phyloP scores from a whole-genome alignment of 352 stramenopile genomes.

The Phytophthora pseudosyringae region DNA sequence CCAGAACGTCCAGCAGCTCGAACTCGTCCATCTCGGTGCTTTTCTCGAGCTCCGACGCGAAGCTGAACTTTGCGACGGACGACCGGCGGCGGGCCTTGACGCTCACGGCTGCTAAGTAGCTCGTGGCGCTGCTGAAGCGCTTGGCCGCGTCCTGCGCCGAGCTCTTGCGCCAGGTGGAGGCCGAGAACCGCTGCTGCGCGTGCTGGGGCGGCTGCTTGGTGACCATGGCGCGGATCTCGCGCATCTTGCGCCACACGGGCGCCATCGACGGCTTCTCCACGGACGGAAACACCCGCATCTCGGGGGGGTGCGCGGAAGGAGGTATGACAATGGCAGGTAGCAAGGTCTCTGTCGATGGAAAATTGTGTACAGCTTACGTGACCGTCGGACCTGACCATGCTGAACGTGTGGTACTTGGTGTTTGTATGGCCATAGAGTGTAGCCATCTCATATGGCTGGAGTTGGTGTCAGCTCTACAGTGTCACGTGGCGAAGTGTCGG shows the following conservation, averaged over 20 bases:
- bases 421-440: conserved; percentile 26
- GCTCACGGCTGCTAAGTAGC: conserved; percentile 28
- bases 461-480: no score
- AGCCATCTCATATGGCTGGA: conserved; percentile 17
- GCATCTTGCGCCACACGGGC: conserved; percentile 51
- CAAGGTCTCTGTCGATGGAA: background rate
- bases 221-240: conserved; percentile 41
- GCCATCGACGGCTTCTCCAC: conserved; percentile 40
- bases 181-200: conserved; percentile 40
- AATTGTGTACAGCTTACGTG: background rate
- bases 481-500: background rate
- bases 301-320: background rate
- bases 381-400: conserved; percentile 3
- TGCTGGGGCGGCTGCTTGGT: conserved; percentile 26
- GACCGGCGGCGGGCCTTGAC: conserved; percentile 22
- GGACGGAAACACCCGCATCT: conserved; percentile 33
- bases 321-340: background rate
- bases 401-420: conserved; percentile 4
- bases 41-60: conserved; percentile 35
- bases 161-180: conserved; percentile 30
- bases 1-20: conserved; percentile 68
- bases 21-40: conserved; percentile 48
- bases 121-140: conserved; percentile 30
- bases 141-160: conserved; percentile 26
- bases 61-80: conserved; percentile 23